Evolutionary conservation across 1,139 yeast species (phyloP).

Genomic region (Yamadazyma triangularis): DNA sequence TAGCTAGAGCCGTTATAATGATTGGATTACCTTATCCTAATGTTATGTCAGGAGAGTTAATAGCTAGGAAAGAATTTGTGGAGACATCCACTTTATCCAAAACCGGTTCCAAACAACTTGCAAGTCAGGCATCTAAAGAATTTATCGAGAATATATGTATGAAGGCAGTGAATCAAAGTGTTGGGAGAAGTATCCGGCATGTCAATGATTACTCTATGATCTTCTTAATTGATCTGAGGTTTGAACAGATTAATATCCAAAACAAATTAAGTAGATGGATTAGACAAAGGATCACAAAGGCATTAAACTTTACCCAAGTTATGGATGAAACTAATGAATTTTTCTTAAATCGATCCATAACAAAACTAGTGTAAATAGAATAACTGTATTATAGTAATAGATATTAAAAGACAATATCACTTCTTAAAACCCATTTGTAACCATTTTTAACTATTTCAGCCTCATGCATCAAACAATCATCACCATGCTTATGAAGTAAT

Average conservation of each 20-base stretch:
- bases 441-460: conserved; percentile 52
- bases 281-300: conserved; percentile 29
- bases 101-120: conserved; percentile 41
- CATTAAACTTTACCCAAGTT: conserved; percentile 8
- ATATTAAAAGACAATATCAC: conserved; percentile 46
- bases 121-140: conserved; percentile 45
- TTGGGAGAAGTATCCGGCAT: conserved; percentile 91
- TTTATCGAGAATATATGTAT: conserved; percentile 85
- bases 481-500: conserved; percentile 62
- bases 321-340: conserved; percentile 21
- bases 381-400: not conserved
- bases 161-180: conserved; percentile 90
- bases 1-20: conserved; percentile 86
- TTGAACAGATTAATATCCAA: conserved; percentile 43
- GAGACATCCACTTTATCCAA: conserved; percentile 37
- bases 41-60: conserved; percentile 74
- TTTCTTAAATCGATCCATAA: conserved; percentile 13
- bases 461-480: conserved; percentile 60
- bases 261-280: conserved; percentile 79
- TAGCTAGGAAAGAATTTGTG: conserved; percentile 66
- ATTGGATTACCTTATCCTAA: conserved; percentile 91
- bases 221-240: conserved; percentile 67
- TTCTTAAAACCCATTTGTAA: conserved; percentile 60
- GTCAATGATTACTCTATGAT: conserved; percentile 75
- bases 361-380: conserved; percentile 2